Conservation (phyloP, 306 rosid genomes). For the Bauhinia variegata region DNA sequence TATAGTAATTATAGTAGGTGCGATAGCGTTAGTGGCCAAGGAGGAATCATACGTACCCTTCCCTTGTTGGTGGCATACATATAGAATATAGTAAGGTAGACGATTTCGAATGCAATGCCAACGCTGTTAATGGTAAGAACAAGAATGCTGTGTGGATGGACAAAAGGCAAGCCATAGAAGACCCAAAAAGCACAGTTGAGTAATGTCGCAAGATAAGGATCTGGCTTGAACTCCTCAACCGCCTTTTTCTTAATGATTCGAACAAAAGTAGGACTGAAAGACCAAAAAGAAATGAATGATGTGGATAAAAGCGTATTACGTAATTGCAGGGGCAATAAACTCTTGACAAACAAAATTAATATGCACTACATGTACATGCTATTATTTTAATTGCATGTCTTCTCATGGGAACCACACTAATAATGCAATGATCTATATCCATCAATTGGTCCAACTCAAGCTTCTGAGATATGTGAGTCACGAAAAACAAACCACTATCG, state of each 20-base stretch:
- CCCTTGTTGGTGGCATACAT: constrained; percentile 43
- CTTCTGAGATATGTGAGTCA: neutral
- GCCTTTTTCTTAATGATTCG: constrained; percentile 55
- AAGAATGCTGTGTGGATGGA: constrained; percentile 65
- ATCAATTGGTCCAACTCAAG: neutral
- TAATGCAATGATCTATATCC: neutral
- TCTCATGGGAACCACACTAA: neutral
- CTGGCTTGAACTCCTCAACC: constrained; percentile 68
- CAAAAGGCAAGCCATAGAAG: constrained; percentile 75
- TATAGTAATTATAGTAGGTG: neutral
- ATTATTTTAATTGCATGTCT: neutral
- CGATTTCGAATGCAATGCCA: constrained; percentile 60
- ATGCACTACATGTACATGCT: no score
- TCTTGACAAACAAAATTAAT: no score
- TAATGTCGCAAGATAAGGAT: constrained; percentile 63
- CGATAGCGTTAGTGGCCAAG: neutral
- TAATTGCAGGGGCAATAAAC: neutral
- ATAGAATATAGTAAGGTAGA: constrained; percentile 56
- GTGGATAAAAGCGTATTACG: neutral
- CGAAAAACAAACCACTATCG: no score
- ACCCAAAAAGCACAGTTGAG: constrained; percentile 77
- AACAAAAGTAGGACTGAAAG: constrained; percentile 66
- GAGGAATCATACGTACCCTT: constrained; percentile 42
- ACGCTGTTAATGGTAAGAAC: constrained; percentile 61
- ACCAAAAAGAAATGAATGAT: neutral